These are phyloP conservation scores for Sungouiella thailandica DNA, from an alignment of 805 yeast species.

Conservation along the genomic window DNA sequence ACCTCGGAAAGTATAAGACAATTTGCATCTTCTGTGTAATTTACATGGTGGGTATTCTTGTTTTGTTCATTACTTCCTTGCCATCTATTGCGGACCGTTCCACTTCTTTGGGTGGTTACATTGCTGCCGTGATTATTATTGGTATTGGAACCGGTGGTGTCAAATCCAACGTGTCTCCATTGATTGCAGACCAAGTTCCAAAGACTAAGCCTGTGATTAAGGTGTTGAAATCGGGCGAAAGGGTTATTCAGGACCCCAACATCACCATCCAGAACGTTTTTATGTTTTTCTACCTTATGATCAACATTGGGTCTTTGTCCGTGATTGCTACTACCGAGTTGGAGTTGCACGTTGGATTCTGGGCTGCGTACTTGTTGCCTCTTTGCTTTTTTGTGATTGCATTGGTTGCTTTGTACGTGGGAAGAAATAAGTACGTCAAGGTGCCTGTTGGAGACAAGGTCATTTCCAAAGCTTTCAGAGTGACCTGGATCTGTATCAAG, in stretches of 20 bases:
- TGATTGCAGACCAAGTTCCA: conserved; percentile 55
- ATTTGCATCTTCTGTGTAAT: conserved; percentile 55
- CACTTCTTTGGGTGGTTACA: conserved; percentile 61
- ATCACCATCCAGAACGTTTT: conserved; percentile 69
- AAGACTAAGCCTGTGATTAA: conserved; percentile 35
- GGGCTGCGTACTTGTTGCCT: conserved; percentile 74
- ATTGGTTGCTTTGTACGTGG: conserved; percentile 45
- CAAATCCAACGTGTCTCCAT: conserved; percentile 68
- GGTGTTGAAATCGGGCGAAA: conserved; percentile 36
- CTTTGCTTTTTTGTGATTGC: conserved; percentile 53
- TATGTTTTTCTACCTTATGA: conserved; percentile 71
- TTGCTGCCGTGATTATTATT: conserved; percentile 51
- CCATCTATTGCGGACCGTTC: conserved; percentile 48
- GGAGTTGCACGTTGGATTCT: conserved; percentile 60
- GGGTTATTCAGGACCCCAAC: conserved; percentile 53
- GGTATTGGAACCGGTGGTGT: conserved; percentile 82
- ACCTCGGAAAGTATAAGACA: conserved; percentile 67
- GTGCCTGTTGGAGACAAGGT: conserved; percentile 60
- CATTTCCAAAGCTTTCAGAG: conserved; percentile 47
- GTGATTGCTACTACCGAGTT: conserved; percentile 73
- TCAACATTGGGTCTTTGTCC: conserved; percentile 70
- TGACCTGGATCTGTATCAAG: conserved; percentile 36
- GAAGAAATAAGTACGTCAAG: conserved; percentile 52
- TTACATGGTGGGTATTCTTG: conserved; percentile 57
- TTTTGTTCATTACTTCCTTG: conserved; percentile 65